Conservation (phyloP, 108 stramenopile species). For the Skeletonema grethae region DNA sequence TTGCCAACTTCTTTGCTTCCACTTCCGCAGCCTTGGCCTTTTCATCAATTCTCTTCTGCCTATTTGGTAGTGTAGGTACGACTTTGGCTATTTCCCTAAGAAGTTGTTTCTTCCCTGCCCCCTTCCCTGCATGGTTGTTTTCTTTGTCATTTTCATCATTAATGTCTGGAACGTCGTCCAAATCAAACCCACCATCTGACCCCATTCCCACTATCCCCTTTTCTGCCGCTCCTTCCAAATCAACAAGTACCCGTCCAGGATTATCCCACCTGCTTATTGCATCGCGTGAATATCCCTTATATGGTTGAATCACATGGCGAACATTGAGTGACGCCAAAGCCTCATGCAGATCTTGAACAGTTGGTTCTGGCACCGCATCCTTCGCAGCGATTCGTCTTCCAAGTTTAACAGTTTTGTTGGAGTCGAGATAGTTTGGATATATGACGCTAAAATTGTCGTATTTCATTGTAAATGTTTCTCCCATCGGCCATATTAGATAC, state of each 20-base stretch:
- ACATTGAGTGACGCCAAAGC: slow-evolving; percentile 67
- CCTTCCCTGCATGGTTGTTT: slow-evolving; percentile 10
- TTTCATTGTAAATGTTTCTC: slow-evolving; percentile 73
- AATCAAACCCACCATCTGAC: slow-evolving; percentile 34
- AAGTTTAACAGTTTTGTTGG: slow-evolving; percentile 68
- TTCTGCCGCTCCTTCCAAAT: slow-evolving; percentile 35
- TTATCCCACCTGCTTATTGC: slow-evolving; percentile 77
- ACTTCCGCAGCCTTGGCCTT: slow-evolving; percentile 13
- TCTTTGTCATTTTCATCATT: slow-evolving; percentile 16
- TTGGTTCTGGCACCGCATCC: slow-evolving; percentile 69
- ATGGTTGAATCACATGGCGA: slow-evolving; percentile 84
- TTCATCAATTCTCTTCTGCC: slow-evolving; percentile 51
- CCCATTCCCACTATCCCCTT: slow-evolving; percentile 31
- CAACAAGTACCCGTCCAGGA: slow-evolving; percentile 66
- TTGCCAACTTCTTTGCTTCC: slow-evolving; percentile 26
- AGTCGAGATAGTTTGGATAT: slow-evolving; percentile 84
- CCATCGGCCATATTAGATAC: slow-evolving; percentile 77
- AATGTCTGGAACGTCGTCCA: slow-evolving; percentile 49
- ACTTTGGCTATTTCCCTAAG: slow-evolving; percentile 56
- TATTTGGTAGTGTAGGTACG: slow-evolving; percentile 54
- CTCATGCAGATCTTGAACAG: slow-evolving; percentile 71
- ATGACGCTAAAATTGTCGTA: slow-evolving; percentile 58
- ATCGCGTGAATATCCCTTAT: slow-evolving; percentile 86
- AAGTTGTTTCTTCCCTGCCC: slow-evolving; percentile 49
- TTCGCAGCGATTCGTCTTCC: slow-evolving; percentile 71